Base-by-base conservation (phyloP, 306 rosid species). In the Acacia acuminata region DNA sequence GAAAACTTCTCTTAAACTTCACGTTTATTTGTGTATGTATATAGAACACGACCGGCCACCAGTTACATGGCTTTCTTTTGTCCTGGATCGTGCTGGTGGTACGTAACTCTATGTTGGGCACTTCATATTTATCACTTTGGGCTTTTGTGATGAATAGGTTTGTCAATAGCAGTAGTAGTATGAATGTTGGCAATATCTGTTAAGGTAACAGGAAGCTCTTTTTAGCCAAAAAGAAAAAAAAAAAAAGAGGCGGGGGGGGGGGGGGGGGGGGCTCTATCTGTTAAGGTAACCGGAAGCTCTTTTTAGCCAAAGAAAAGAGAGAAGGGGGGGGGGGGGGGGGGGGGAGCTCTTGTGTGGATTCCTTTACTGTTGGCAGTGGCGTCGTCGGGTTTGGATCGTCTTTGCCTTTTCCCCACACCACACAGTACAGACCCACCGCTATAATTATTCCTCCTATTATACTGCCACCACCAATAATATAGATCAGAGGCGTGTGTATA, bases 401-500 rank as follows among this genome's bases (percentile, higher is more conserved):
- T 83, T 92, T 91, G 76, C 83, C 79, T 88, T 92, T 94, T 15
- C 98, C 97, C 98, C 97, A 94, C 80, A 92, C 93, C 51, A 94
- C 97, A 30, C 84, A 75, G 70, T 94, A 94, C 6, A 91, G 92
- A 45, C 97, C 97, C 27, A 88, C 11, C 67, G 90, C 91, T n/a
- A 94, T 92, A 56, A 91, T 75, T 27, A 85, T 40, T 11, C 84
- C 97, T 75, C 97, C 95, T 67, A 93, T 81, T 16, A 93, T 68
- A 48, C 97, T 94, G 79, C 10, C 5, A 69, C 42, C 51, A 67
- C 32, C 32, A 22, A 8, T 3, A 17, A 34, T 0, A 8, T 38
- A 47, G 15, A 60, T 8, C 4, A 27, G 34, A 32, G 34, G 34
- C 34, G 34, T 32, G 34, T 32, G 34, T 32, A 2, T 32, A 3